Base-by-base conservation (phyloP, 148 eudicot genomes). In the Fallopia convolvulus region DNA sequence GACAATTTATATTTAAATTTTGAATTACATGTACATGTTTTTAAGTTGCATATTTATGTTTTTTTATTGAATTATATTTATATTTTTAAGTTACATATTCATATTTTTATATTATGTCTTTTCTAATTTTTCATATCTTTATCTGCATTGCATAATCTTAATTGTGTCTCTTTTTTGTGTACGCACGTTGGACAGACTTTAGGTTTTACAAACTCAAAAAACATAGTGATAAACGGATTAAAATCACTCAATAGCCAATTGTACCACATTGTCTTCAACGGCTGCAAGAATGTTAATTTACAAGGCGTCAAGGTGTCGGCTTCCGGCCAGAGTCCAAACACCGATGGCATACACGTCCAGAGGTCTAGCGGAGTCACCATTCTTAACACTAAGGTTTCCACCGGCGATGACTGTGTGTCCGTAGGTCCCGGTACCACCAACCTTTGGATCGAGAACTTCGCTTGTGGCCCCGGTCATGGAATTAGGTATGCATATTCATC, bases 391-490 rank as follows among this genome's bases (percentile, higher is more conserved):
- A 66, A 76, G 70, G 44, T 77, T 53, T 70, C 77, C 20, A 47
- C 61, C 40, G 77, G 77, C 39, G 77, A 84, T 8, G 75, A 72
- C 48, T 72, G 75, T 47, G 53, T 72, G 1, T 72, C 75, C 3
- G 6, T 72, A 8, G 75, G 75, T 8, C 75, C 75, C 15, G 75
- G 75, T 20, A 72, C 75, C 53, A 41, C 21, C 20, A 72, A 72
- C 75, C 52, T 72, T 9, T 47, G 75, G 52, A 72, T 72, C 32
- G 75, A 72, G 33, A 21, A 47, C 4, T 20, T 72, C 23, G 13
- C 8, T 6, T 63, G 78, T 17, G 78, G 78, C 33, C 78, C 53
- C 3, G 72, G 52, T 40, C 78, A 76, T 17, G 78, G 72, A 7
- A 76, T 61, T 23, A 76, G 72, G 77, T 75, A 74, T 36, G 39